A percentile compares a stretch with the other conserved stretches of the same genome.
Evolutionary conservation across 768 basidiomycete species (phyloP).

Genomic region (Naganishia randhawae): DNA sequence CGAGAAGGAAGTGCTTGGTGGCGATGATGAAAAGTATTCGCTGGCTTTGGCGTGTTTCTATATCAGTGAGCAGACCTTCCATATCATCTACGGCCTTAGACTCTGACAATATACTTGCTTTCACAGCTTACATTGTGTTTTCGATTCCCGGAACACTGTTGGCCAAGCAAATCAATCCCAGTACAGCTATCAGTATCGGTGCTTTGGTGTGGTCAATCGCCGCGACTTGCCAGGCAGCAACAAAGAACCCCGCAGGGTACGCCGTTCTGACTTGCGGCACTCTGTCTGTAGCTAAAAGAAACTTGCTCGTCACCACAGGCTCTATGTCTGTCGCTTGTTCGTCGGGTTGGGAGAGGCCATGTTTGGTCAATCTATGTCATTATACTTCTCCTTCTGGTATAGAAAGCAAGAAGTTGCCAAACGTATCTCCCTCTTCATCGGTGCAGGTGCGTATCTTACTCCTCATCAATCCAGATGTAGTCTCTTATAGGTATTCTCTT

Average conservation of each 20-base stretch:
- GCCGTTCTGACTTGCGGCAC: not conserved
- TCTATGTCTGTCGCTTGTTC: constrained; percentile 51
- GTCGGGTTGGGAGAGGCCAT: constrained; percentile 46
- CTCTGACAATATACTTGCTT: not conserved
- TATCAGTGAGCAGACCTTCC: constrained; percentile 29
- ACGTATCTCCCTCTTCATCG: constrained; percentile 53
- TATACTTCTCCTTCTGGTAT: constrained; percentile 49
- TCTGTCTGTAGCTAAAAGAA: not conserved
- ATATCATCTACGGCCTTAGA: not conserved
- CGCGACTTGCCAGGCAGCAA: constrained; percentile 50
- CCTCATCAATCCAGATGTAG: too few relatives aligned
- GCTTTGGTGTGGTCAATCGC: constrained; percentile 52
- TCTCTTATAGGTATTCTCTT: too few relatives aligned
- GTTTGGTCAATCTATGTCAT: constrained; percentile 48
- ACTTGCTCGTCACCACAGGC: constrained; percentile 13
- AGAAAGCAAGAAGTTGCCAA: constrained; percentile 51
- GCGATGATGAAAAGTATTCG: constrained; percentile 47
- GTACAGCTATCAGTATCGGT: constrained; percentile 49
- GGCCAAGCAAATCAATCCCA: constrained; percentile 48
- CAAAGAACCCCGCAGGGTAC: constrained; percentile 41
- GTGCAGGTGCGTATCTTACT: too few relatives aligned
- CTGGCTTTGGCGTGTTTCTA: constrained; percentile 49
- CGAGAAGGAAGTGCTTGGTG: constrained; percentile 42
- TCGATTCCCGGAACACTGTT: constrained; percentile 52
- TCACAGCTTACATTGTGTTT: constrained; percentile 45